Percentiles rank a stretch among this genome's conserved stretches.
Evolutionary conservation across 345 rosid species (phyloP).

Genomic region (Toxicodendron radicans): DNA sequence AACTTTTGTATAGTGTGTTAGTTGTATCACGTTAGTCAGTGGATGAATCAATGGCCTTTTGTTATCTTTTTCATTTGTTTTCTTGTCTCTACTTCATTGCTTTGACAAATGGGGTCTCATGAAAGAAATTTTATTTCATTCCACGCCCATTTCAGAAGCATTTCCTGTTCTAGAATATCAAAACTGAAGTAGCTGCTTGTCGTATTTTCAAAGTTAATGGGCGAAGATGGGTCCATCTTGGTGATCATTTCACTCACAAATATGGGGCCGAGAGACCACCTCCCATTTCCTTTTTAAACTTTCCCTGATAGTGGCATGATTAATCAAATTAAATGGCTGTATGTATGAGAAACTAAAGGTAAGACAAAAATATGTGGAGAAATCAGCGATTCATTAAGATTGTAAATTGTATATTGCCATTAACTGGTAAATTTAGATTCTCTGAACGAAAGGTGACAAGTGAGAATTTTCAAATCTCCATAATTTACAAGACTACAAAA

Average conservation of each 20-base stretch:
- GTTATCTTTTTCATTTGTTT: background rate
- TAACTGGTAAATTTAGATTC: background rate
- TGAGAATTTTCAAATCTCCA: background rate
- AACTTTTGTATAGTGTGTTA: background rate
- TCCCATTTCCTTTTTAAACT: too few relatives aligned
- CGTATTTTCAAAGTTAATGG: background rate
- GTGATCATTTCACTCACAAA: background rate
- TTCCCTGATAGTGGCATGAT: background rate
- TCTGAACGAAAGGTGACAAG: background rate
- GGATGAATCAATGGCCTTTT: background rate
- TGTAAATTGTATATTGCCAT: background rate
- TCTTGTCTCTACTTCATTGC: background rate
- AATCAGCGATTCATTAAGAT: background rate
- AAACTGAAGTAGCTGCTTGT: background rate
- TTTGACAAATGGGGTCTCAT: slow-evolving; percentile 10
- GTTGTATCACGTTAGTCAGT: background rate
- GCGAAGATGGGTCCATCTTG: background rate
- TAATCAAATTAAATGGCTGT: background rate
- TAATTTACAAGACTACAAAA: background rate
- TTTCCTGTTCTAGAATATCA: background rate
- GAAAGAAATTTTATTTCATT: background rate
- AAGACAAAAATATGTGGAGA: background rate
- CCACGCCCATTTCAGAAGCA: background rate
- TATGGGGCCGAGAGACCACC: too few relatives aligned
- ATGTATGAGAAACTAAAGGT: background rate